Evolutionary conservation across 2,329 filamentous ascomycete species (phyloP).

Genomic region (Dissoconium aciculare): DNA sequence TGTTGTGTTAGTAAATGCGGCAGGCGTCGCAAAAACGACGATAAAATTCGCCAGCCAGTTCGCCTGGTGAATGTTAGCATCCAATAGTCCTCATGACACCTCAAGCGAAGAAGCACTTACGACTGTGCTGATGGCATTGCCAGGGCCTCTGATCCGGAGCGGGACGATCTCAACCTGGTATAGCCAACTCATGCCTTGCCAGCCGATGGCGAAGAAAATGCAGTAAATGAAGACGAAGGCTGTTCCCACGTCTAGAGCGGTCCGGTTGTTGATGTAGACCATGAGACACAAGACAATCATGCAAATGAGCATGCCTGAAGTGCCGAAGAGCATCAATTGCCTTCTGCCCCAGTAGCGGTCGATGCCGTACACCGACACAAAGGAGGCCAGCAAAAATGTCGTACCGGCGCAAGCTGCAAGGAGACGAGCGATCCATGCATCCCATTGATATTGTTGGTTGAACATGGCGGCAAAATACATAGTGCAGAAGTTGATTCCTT

Average conservation of each 20-base stretch:
- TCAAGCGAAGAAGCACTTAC: too few species aligned
- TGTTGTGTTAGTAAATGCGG: constrained; percentile 41
- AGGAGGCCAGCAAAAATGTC: constrained; percentile 37
- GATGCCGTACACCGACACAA: constrained; percentile 33
- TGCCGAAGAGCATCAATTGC: constrained; percentile 21
- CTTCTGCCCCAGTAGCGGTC: constrained; percentile 23
- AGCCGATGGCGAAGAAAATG: constrained; percentile 43
- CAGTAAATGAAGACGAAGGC: constrained; percentile 49
- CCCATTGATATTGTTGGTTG: constrained; percentile 22
- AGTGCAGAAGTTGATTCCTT: constrained; percentile 25
- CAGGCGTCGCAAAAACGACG: constrained; percentile 48
- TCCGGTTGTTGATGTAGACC: constrained; percentile 23
- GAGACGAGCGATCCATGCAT: constrained; percentile 19
- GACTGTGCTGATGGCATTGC: constrained; percentile 48
- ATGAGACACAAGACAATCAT: constrained; percentile 45
- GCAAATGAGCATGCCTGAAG: constrained; percentile 38
- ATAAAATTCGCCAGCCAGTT: constrained; percentile 48
- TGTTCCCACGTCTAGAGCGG: constrained; percentile 30
- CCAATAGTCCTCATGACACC: too few species aligned
- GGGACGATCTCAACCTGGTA: constrained; percentile 49
- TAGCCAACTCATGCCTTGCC: constrained; percentile 48
- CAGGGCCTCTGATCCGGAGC: constrained; percentile 44
- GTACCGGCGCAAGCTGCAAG: constrained; percentile 24
- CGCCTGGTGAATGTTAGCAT: too few species aligned
- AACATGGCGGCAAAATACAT: constrained; percentile 32